Evolutionary conservation across 1,284 basidiomycete species (phyloP).

Genomic region (Tilletia walkeri): DNA sequence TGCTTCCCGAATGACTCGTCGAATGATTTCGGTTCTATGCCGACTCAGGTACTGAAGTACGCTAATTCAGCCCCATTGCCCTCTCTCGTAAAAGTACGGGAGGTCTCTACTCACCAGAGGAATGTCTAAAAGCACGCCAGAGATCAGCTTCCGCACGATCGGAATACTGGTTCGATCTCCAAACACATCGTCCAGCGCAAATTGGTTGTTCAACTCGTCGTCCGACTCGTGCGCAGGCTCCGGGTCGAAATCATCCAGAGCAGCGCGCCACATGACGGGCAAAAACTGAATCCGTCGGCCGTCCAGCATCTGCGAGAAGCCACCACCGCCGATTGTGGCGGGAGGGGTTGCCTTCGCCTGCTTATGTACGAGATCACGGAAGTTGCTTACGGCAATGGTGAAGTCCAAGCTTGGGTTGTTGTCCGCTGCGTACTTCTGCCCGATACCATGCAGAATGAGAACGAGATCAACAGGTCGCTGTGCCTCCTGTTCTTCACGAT

Average conservation of each 20-base stretch:
- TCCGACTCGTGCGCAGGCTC: slow-evolving; percentile 53
- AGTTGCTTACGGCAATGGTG: slow-evolving; percentile 38
- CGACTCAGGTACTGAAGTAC: slow-evolving; percentile 45
- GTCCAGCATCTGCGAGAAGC: slow-evolving; percentile 32
- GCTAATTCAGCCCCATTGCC: neutral
- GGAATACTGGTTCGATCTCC: slow-evolving; percentile 40
- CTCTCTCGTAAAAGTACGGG: no score
- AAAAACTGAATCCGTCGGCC: slow-evolving; percentile 60
- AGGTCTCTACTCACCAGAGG: slow-evolving; percentile 47
- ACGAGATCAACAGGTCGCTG: slow-evolving; percentile 28
- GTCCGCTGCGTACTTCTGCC: slow-evolving; percentile 42
- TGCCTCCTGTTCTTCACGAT: slow-evolving; percentile 28
- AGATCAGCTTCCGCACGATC: slow-evolving; percentile 37
- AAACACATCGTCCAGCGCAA: slow-evolving; percentile 56
- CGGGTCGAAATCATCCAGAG: slow-evolving; percentile 56
- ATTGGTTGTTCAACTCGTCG: slow-evolving; percentile 44
- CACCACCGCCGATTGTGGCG: slow-evolving; percentile 37
- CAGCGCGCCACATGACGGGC: slow-evolving; percentile 63
- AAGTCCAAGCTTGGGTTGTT: slow-evolving; percentile 46
- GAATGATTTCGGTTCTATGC: slow-evolving; percentile 62
- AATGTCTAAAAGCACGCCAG: slow-evolving; percentile 60
- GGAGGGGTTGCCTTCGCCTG: slow-evolving; percentile 37
- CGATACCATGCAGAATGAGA: slow-evolving; percentile 47
- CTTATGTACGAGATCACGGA: slow-evolving; percentile 36
- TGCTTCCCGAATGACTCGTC: slow-evolving; percentile 56